A percentile compares a stretch with the other conserved stretches of the same genome.
phyloP scores from a whole-genome alignment of 257 asterid species.

The Solanum appendiculatum region DNA sequence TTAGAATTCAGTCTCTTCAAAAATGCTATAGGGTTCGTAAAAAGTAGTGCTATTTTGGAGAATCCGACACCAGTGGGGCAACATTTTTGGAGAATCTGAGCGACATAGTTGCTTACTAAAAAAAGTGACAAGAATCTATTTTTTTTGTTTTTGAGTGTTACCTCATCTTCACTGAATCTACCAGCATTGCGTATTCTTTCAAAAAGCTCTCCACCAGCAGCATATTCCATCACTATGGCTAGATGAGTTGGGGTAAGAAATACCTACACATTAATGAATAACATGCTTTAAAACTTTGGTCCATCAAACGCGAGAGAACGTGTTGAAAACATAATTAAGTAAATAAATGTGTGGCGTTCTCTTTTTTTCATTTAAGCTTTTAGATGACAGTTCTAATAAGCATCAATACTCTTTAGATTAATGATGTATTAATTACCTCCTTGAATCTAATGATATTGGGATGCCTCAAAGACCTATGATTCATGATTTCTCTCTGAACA shows the following conservation, averaged over 20 bases:
- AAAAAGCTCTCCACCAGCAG: conserved; percentile 79
- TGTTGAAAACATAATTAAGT: background rate
- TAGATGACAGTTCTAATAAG: background rate
- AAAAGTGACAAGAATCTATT: background rate
- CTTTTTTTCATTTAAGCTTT: background rate
- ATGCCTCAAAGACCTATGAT: conserved; percentile 62
- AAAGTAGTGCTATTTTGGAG: background rate
- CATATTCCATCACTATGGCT: conserved; percentile 80
- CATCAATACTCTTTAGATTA: background rate
- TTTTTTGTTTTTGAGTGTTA: background rate
- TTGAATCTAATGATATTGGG: conserved; percentile 67
- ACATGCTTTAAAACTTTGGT: background rate
- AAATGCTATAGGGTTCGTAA: background rate
- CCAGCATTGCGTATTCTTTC: conserved; percentile 65
- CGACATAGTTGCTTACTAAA: background rate
- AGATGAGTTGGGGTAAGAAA: conserved; percentile 64
- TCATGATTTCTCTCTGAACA: conserved; percentile 77
- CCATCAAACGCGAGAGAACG: background rate
- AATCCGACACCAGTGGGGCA: background rate
- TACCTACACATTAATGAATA: conserved; percentile 25
- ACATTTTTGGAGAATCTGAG: background rate
- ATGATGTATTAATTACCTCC: conserved; percentile 30
- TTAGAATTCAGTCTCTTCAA: background rate
- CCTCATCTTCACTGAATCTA: conserved; percentile 77
- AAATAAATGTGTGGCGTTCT: background rate